Base-by-base conservation (phyloP, 176 grass and related monocot species). In the Eragrostis curvula region DNA sequence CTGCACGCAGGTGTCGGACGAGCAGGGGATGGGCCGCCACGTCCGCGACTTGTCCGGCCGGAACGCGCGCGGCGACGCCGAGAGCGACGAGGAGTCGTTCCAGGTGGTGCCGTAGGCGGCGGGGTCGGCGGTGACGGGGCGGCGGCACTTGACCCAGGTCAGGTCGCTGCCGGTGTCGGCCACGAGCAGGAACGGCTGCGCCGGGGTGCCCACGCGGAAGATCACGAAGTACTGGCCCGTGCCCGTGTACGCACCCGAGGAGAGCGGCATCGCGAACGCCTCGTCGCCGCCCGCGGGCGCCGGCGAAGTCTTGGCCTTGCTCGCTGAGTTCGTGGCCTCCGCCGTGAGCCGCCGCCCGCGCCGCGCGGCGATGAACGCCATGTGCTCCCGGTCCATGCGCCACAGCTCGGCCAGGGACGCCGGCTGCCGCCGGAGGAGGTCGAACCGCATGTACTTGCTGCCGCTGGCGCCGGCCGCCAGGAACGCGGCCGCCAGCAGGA, bases 141-240 rank as follows among this genome's bases (percentile, higher is more conserved):
- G 39, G 29, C 25, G 82, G 85, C 96, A 99, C 72, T 99, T 99
- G 68, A 92, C 91, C 96, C 96, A 99, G 59, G 96, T 99, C 17
- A 99, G 96, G 88, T 99, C 96, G 84, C 96, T 99, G 36, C 96
- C 96, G 28, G 96, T 99, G 83, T 99, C 96, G 39, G 91, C 85
- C 24, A 99, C 91, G 28, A 99, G 83, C 36, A 90, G 61, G 79
- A 96, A 96, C 66, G 84, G 87, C 75, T 82, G 93, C 69, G 96
- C 96, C 16, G 96, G 96, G 5, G 93, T 99, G 43, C 96, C 96
- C 7, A 99, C 75, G 28, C 91, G 93, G 80, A 99, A 92, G 9
- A 85, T 89, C 51, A 90, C 96, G 71, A 99, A 96, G 83, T 92
- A 99, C 76, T 96, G 89, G 30, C 89, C 96, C 6, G 77, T 88